Percentiles rank a stretch among this genome's conserved stretches.
phyloP scores from a whole-genome alignment of 1,139 yeast species.

The Taphrina sp. region DNA sequence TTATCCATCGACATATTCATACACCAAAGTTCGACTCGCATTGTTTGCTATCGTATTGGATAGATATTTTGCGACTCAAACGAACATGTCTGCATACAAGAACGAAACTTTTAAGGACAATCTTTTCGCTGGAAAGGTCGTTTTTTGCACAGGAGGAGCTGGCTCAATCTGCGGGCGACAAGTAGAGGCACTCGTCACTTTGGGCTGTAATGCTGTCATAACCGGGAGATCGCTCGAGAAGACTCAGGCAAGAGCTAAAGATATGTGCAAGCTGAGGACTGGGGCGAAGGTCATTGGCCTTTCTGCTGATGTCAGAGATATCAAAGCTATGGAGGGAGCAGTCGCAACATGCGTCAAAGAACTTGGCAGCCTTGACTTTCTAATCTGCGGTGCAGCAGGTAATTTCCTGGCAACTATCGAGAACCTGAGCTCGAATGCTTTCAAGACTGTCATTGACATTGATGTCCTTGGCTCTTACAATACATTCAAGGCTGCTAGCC shows the following conservation, averaged over 20 bases:
- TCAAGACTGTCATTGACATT: slow-evolving; percentile 77
- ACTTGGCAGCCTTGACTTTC: slow-evolving; percentile 75
- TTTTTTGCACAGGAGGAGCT: slow-evolving; percentile 69
- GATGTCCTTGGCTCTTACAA: slow-evolving; percentile 84
- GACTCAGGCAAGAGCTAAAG: slow-evolving; percentile 66
- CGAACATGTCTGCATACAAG: slow-evolving; percentile 19
- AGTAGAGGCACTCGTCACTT: slow-evolving; percentile 70
- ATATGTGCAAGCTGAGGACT: slow-evolving; percentile 55
- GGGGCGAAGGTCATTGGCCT: slow-evolving; percentile 67
- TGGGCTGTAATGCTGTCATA: slow-evolving; percentile 85
- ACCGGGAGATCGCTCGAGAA: slow-evolving; percentile 65
- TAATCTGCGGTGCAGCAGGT: slow-evolving; percentile 95
- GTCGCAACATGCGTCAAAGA: slow-evolving; percentile 61
- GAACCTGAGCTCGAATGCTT: slow-evolving; percentile 76
- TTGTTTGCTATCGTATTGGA: too few species aligned
- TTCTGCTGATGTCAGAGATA: slow-evolving; percentile 72
- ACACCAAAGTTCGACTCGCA: too few species aligned
- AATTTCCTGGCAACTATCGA: slow-evolving; percentile 80
- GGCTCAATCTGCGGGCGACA: slow-evolving; percentile 12
- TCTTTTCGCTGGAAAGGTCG: slow-evolving; percentile 77
- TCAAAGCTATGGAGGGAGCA: slow-evolving; percentile 57
- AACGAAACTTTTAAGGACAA: slow-evolving; percentile 53
- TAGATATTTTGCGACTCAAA: too few species aligned
- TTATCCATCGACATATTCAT: too few species aligned
- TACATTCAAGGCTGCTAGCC: slow-evolving; percentile 65